Base-by-base conservation (phyloP, 352 stramenopile genomes). In the Globisporangium abappressorium region DNA sequence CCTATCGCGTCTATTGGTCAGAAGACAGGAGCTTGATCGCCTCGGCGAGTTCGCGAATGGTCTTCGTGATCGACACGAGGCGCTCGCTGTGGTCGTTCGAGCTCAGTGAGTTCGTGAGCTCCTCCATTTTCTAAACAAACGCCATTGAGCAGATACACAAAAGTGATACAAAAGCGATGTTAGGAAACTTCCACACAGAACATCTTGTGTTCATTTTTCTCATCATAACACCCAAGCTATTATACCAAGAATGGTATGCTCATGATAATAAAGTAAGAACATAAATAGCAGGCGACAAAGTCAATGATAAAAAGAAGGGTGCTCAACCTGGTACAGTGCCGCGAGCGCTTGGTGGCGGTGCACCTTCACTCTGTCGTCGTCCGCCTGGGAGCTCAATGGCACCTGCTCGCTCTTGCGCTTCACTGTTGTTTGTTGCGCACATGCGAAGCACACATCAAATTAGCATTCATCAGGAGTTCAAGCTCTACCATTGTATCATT, bases 311-410 rank as follows among this genome's bases (percentile, higher is more conserved):
- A 78, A 79, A 69, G 69, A 71, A 62, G 79, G 73, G 74, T 90
- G 77, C 59, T 90, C 79, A 69, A 92, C 84, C 84, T 92, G 65
- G 76, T 91, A 91, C 54, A 92, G 73, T 18, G 81, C 66, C 33
- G 79, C 75, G 8, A 92, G 84, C 9, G 84, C 82, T 67, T 89
- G 79, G 20, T 75, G 78, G 43, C 82, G 84, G n/a, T 79, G 70
- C 24, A 68, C 70, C 14, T 77, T 80, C 61, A 91, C 56, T 12
- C 65, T 41, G 34, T 86, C 79, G 14, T 78, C 72, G 54, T 88
- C 79, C 2, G 68, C 73, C 0, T 72, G 28, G 3, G 63, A 55
- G 24, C 65, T 63, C n/a, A 69, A 66, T 9, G 53, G 59, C 49
- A 60, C 62, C 5, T 70, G 70, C 7, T 77, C 73, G 41, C 75